Evolutionary conservation across 768 basidiomycete species (phyloP), one percentile per base, ranked within the genome.

Genomic region (Pleurotus platypus): DNA sequence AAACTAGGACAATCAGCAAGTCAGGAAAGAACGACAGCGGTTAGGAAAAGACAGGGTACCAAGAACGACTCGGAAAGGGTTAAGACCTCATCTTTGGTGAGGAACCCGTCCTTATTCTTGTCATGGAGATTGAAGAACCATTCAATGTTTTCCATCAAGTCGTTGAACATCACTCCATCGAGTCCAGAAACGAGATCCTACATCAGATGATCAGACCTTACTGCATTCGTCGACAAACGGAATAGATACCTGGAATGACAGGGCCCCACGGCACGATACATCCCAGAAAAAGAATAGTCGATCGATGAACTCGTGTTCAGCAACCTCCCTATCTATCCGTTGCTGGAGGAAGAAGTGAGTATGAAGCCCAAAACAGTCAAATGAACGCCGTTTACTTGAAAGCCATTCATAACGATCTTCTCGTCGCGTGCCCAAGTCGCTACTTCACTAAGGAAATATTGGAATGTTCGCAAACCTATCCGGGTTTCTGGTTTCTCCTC

Each of bases 41-140:
- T 69, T 35, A 35, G 9, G 11, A 35, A 35, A 35, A 4, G 30
- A 4, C 30, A 11, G 86, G 66, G 42, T 47, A 95, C 95, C 70
- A 99, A 75, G 55, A 99, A 80, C 3, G 94, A 91, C 70, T 99
- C 97, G 0, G 95, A 97, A 26, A 98, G 74, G 12, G 94, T 96
- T 62, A 99, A 71, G 16, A 98, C 92, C 68, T 99, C 97, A 65
- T 98, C 96, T 71, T 96, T 98, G 2, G 94, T 95, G 60, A 99
- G 72, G 69, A 78, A 94, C 1, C 96, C 95, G 67, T 99, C 97
- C 63, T 93, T 93, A 70, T 99, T 90, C 72, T 95, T 95, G 72
- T 95, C 94, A 60, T 96, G 92, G 49, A 98, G 70, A 63, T 89
- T 90, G 74, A 98, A 98, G 74, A 98, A 96, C 96, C 96, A 99